These are phyloP conservation scores for Komagataella pastoris DNA, from an alignment of 805 yeast species.

Conservation along the genomic window DNA sequence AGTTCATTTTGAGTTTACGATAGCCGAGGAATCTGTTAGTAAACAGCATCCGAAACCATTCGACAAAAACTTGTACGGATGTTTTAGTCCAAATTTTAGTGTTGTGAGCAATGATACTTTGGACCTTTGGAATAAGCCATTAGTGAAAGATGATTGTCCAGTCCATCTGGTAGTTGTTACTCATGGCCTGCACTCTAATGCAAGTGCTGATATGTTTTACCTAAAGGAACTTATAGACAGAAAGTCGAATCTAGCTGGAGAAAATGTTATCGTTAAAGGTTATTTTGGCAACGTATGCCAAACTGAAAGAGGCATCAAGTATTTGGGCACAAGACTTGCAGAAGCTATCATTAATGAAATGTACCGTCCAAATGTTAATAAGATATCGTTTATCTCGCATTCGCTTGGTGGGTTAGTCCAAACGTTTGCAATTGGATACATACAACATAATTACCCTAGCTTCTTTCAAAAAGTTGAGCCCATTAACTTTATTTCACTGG, in stretches of 20 bases:
- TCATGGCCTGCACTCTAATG: constrained; percentile 87
- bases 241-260: constrained; percentile 25
- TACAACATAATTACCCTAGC: constrained; percentile 53
- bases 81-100: constrained; percentile 17
- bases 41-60: constrained; percentile 13
- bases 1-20: constrained; percentile 50
- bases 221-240: constrained; percentile 68
- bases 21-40: constrained; percentile 27
- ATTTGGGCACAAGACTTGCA: constrained; percentile 71
- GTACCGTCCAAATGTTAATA: constrained; percentile 32
- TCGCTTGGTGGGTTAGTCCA: constrained; percentile 91
- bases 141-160: constrained; percentile 33
- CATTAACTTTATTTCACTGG: constrained; percentile 67
- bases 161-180: constrained; percentile 77
- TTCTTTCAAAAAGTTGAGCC: constrained; percentile 60
- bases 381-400: constrained; percentile 83
- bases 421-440: constrained; percentile 78
- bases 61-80: neutral
- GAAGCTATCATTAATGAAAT: constrained; percentile 51
- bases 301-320: constrained; percentile 81
- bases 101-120: constrained; percentile 47
- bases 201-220: constrained; percentile 82
- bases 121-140: constrained; percentile 66
- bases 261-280: constrained; percentile 72
- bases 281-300: constrained; percentile 74